Evolutionary conservation across 1,284 basidiomycete species (phyloP).

Genomic region (Leccinum fallax): DNA sequence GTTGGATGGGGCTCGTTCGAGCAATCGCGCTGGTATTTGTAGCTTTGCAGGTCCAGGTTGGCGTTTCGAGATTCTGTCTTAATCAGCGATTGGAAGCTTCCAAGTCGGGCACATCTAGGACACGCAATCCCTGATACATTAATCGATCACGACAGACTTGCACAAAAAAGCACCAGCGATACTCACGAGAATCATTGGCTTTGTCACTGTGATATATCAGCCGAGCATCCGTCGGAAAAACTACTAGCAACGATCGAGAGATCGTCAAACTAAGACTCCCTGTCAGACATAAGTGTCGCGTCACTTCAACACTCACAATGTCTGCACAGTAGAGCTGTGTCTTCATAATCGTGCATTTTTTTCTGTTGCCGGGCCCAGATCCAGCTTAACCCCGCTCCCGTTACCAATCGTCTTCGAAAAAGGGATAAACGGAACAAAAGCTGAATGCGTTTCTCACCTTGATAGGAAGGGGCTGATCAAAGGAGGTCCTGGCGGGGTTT

Average conservation of each 20-base stretch:
- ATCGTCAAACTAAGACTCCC: no score
- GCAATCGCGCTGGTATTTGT: conserved; percentile 20
- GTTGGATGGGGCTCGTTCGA: not conserved
- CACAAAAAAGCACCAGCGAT: conserved; percentile 13
- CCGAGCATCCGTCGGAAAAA: no score
- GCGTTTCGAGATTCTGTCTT: conserved; percentile 4
- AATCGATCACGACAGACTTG: conserved; percentile 1
- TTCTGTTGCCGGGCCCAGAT: not conserved
- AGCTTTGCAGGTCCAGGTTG: not conserved
- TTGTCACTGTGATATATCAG: no score
- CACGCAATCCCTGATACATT: conserved; percentile 15
- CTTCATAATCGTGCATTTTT: no score
- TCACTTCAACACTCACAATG: not conserved
- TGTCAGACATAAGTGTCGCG: not conserved
- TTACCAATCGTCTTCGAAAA: not conserved
- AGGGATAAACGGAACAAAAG: not conserved
- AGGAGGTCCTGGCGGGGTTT: no score
- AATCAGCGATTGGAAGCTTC: conserved; percentile 1
- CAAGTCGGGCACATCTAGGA: conserved; percentile 13
- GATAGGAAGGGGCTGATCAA: not conserved
- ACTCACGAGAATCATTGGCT: no score
- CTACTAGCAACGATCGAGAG: no score
- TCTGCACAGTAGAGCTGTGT: no score
- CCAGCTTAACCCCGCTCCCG: not conserved
- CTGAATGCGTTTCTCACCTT: not conserved